A percentile compares a stretch with the other conserved stretches of the same genome.
phyloP scores from a whole-genome alignment of 352 stramenopile genomes.

The Globisporangium nodosum region DNA sequence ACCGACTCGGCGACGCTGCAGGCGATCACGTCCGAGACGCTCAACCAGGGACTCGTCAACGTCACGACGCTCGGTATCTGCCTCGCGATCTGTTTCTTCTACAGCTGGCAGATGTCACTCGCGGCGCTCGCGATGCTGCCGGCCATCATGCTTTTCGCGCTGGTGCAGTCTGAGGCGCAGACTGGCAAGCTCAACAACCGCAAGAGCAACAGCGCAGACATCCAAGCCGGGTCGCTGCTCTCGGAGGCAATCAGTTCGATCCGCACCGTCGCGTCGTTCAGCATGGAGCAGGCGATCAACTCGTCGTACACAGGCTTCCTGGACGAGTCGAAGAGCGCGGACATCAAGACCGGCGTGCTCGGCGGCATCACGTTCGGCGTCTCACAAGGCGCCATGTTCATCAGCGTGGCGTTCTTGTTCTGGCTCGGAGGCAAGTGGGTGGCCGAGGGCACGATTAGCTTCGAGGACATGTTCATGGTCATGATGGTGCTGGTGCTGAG shows the following conservation, averaged over 20 bases:
- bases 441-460: constrained; percentile 25
- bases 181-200: constrained; percentile 29
- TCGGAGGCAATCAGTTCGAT: constrained; percentile 46
- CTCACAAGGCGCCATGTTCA: constrained; percentile 47
- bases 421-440: constrained; percentile 52
- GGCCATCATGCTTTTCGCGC: constrained; percentile 27
- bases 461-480: constrained; percentile 38
- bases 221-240: constrained; percentile 29
- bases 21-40: constrained; percentile 58
- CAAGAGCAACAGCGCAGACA: constrained; percentile 37
- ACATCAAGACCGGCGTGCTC: constrained; percentile 31
- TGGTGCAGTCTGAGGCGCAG: constrained; percentile 35
- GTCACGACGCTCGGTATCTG: constrained; percentile 45
- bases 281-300: constrained; percentile 22
- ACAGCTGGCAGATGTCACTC: constrained; percentile 61
- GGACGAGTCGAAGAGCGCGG: constrained; percentile 16
- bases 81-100: constrained; percentile 42
- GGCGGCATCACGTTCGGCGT: constrained; percentile 46
- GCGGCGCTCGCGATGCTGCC: constrained; percentile 24
- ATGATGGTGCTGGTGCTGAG: constrained; percentile 35
- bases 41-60: constrained; percentile 53
- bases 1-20: constrained; percentile 75
- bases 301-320: constrained; percentile 17
- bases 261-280: constrained; percentile 37
- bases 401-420: constrained; percentile 58